These are phyloP conservation scores for Zychaea mexicana DNA, from an alignment of 371 early-diverging fungal genomes.

Conservation along the genomic window DNA sequence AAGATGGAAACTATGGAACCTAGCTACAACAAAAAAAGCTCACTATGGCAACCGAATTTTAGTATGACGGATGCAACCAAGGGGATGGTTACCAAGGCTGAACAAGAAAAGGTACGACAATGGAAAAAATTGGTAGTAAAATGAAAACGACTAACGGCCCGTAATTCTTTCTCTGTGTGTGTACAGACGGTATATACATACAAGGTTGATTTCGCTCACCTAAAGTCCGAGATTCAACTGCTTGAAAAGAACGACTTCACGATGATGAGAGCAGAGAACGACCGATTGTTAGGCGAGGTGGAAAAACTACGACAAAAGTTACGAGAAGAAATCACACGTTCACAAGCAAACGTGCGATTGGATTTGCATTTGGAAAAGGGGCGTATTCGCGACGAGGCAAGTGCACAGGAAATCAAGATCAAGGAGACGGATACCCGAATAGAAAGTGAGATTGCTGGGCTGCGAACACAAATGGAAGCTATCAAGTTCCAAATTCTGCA, in stretches of 20 bases:
- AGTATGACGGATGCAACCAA: constrained; percentile 62
- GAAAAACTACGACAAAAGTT: constrained; percentile 79
- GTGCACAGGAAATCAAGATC: constrained; percentile 82
- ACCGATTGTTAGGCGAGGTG: constrained; percentile 75
- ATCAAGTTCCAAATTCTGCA: constrained; percentile 87
- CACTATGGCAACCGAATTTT: no score
- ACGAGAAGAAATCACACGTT: constrained; percentile 82
- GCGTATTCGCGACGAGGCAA: constrained; percentile 82
- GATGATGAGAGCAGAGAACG: constrained; percentile 83
- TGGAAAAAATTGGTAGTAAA: background rate
- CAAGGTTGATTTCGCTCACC: constrained; percentile 89
- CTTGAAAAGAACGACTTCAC: constrained; percentile 91
- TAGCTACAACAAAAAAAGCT: no score
- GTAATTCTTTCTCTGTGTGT: background rate
- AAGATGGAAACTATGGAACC: no score
- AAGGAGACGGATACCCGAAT: constrained; percentile 87
- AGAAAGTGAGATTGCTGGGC: constrained; percentile 84
- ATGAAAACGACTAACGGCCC: background rate
- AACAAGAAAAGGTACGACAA: constrained; percentile 75
- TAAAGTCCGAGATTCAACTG: constrained; percentile 86
- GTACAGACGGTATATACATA: constrained; percentile 79
- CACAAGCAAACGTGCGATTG: constrained; percentile 86
- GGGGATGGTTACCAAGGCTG: constrained; percentile 77
- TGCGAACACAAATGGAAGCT: constrained; percentile 90
- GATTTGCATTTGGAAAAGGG: constrained; percentile 93